Conservation (phyloP, 2,329 filamentous ascomycete species). For the Epichloe baconii region DNA sequence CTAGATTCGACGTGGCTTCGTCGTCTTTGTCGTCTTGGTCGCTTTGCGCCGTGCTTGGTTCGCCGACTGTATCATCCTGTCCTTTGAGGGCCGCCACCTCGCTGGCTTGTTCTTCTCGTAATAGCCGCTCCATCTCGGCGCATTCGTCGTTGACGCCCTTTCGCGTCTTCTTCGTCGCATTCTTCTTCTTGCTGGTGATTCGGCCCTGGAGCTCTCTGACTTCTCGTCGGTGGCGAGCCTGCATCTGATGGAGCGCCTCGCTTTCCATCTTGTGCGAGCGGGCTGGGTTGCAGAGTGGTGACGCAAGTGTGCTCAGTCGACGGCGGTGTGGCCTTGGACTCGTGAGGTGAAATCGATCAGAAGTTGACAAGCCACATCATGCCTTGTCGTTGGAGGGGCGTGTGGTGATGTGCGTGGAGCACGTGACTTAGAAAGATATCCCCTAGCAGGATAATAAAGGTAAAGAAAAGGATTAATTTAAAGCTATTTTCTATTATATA, state of each 20-base stretch:
- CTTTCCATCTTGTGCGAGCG: constrained; percentile 14
- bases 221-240: constrained; percentile 75
- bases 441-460: too few species aligned
- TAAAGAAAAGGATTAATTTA: too few species aligned
- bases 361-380: too few species aligned
- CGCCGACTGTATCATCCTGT: background rate
- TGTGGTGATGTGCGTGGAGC: too few species aligned
- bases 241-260: constrained; percentile 60
- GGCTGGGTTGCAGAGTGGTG: too few species aligned
- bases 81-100: constrained; percentile 35
- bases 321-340: too few species aligned
- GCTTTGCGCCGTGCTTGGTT: background rate
- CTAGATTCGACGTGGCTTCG: background rate
- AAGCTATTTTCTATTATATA: too few species aligned
- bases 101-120: constrained; percentile 52
- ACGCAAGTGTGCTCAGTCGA: too few species aligned
- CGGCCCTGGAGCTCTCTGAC: constrained; percentile 72
- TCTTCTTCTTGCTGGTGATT: constrained; percentile 93
- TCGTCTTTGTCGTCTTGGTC: constrained; percentile 5
- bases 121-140: constrained; percentile 51
- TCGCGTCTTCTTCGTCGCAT: constrained; percentile 75
- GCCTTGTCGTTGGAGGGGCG: too few species aligned
- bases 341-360: too few species aligned
- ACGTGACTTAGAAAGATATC: too few species aligned
- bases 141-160: constrained; percentile 68